A percentile compares a stretch with the other conserved stretches of the same genome.
phyloP scores from a whole-genome alignment of 1,139 yeast genomes.

The Protomyces inouyei region DNA sequence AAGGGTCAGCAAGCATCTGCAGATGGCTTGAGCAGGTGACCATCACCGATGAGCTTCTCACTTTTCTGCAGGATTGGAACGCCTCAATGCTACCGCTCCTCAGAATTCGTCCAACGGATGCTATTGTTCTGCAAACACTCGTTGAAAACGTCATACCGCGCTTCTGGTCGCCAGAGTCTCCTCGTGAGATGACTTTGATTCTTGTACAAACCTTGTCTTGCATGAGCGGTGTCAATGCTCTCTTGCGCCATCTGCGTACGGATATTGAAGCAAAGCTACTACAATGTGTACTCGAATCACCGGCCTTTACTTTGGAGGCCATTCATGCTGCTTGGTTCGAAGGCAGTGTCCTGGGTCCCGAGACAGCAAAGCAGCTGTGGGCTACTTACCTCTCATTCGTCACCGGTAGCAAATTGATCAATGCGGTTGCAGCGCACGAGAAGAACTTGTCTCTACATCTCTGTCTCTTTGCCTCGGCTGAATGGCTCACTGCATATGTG shows the following conservation, averaged over 20 bases:
- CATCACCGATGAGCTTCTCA: constrained; percentile 5
- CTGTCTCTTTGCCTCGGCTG: neutral
- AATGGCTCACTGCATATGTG: neutral
- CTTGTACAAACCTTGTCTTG: constrained; percentile 1
- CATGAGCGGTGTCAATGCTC: constrained; percentile 12
- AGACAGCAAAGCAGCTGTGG: neutral
- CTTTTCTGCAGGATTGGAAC: constrained; percentile 1
- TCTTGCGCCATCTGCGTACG: neutral
- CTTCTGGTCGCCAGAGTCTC: neutral
- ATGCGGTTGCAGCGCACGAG: neutral
- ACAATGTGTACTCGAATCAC: neutral
- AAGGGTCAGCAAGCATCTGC: too few species aligned
- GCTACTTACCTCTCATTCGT: neutral
- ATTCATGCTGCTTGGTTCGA: neutral
- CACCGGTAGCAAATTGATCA: constrained; percentile 2
- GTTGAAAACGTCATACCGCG: constrained; percentile 7
- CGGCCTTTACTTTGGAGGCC: neutral
- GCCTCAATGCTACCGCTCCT: neutral
- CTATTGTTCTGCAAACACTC: neutral
- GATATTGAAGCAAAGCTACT: neutral
- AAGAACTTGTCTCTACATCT: neutral
- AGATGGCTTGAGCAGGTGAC: neutral
- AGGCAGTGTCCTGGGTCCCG: neutral
- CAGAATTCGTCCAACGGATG: constrained; percentile 1
- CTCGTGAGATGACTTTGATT: neutral